Conservation (phyloP, 495 filamentous ascomycete species). For the Chaetomidium leptoderma region DNA sequence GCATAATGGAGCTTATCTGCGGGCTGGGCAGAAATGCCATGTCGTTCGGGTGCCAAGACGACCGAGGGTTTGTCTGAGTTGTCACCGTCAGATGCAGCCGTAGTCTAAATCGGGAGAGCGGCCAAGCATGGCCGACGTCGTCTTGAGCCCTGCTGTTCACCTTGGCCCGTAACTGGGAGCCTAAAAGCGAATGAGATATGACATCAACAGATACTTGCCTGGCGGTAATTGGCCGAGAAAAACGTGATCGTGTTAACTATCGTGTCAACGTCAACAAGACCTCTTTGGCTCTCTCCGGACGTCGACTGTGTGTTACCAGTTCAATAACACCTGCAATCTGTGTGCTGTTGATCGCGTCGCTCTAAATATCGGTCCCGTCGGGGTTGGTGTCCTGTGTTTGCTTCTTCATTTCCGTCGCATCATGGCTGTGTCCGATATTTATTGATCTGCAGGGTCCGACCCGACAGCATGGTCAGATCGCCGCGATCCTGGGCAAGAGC, state of each 20-base stretch:
- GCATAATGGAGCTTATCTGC: not conserved
- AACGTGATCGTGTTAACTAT: not conserved
- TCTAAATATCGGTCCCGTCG: conserved; percentile 7
- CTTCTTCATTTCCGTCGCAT: conserved; percentile 1
- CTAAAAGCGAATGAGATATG: conserved; percentile 8
- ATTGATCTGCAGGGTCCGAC: not conserved
- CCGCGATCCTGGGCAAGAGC: not conserved
- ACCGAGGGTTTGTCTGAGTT: conserved; percentile 12
- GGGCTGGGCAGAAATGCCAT: conserved; percentile 18
- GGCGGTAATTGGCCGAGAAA: conserved; percentile 3
- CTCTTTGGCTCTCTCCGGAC: not conserved
- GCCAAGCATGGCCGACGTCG: not conserved
- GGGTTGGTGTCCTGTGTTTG: not conserved
- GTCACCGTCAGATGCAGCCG: conserved; percentile 11
- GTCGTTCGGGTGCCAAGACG: conserved; percentile 15
- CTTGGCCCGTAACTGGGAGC: not conserved
- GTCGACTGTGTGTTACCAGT: not conserved
- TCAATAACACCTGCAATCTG: not conserved
- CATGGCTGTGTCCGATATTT: not conserved
- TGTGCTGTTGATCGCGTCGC: not conserved
- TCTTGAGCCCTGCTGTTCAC: conserved; percentile 2
- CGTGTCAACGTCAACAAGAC: not conserved
- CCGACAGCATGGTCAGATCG: not conserved
- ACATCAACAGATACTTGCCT: conserved; percentile 6
- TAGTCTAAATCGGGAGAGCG: conserved; percentile 11